Evolutionary conservation across 495 filamentous ascomycete genomes (phyloP).

Genomic region (Xylaria cubensis): DNA sequence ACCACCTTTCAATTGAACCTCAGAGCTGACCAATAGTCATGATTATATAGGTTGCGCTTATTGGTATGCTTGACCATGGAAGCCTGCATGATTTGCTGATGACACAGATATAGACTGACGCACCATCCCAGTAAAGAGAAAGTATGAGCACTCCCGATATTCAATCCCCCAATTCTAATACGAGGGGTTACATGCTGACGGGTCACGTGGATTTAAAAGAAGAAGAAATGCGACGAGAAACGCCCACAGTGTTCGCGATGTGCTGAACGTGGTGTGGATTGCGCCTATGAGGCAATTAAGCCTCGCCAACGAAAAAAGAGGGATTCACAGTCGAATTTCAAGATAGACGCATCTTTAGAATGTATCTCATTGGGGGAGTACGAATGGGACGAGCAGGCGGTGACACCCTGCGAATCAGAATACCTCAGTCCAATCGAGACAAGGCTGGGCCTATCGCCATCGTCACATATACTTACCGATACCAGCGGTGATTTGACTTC

Average conservation of each 20-base stretch:
- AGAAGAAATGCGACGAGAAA: slow-evolving; percentile 71
- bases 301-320: slow-evolving; percentile 62
- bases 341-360: slow-evolving; percentile 8
- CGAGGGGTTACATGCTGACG: slow-evolving; percentile 27
- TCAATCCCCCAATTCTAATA: slow-evolving; percentile 3
- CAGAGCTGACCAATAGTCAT: slow-evolving; percentile 30
- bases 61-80: slow-evolving; percentile 54
- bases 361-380: slow-evolving; percentile 12
- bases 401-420: slow-evolving; percentile 33
- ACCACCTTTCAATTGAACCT: neutral
- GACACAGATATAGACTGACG: slow-evolving; percentile 29
- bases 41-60: slow-evolving; percentile 58
- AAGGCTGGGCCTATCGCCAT: slow-evolving; percentile 33
- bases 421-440: slow-evolving; percentile 40
- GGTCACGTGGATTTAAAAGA: slow-evolving; percentile 43
- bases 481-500: slow-evolving; percentile 12
- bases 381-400: slow-evolving; percentile 28
- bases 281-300: slow-evolving; percentile 63
- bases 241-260: slow-evolving; percentile 65
- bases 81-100: slow-evolving; percentile 9
- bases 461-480: slow-evolving; percentile 8
- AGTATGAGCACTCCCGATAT: slow-evolving; percentile 33
- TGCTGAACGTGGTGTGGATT: slow-evolving; percentile 57
- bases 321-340: slow-evolving; percentile 36
- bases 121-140: slow-evolving; percentile 55